Evolutionary conservation across 179 eudicot species (phyloP).

Genomic region (Patellifolia procumbens): DNA sequence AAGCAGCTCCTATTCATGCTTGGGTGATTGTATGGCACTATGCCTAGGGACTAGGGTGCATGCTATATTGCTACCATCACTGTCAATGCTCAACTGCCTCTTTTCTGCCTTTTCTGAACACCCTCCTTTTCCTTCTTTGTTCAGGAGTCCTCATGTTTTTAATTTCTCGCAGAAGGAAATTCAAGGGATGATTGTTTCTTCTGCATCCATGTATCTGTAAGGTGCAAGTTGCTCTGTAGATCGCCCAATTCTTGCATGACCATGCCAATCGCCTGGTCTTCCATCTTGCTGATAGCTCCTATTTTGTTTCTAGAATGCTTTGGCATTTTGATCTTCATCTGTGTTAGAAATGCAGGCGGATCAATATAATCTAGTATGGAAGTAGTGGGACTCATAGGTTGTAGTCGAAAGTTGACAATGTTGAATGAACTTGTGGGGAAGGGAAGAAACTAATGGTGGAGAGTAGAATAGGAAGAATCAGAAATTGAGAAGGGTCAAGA

Average conservation of each 20-base stretch:
- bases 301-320: not conserved
- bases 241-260: not conserved
- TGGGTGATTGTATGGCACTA: not conserved
- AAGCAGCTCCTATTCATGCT: no score
- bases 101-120: not conserved
- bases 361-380: no score
- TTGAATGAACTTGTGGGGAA: no score
- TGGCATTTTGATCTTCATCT: not conserved
- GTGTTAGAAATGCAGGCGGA: no score
- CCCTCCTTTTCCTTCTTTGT: not conserved
- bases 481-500: no score
- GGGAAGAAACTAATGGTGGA: no score
- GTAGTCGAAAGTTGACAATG: not conserved
- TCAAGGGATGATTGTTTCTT: not conserved
- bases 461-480: no score
- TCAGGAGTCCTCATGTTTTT: not conserved
- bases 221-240: not conserved
- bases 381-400: not conserved
- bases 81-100: not conserved
- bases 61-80: no score
- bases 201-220: not conserved
- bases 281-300: not conserved
- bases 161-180: not conserved
- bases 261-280: not conserved
- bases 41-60: not conserved